These are phyloP conservation scores for Primulina eburnea DNA, from an alignment of 257 asterid species.

Conservation along the genomic window DNA sequence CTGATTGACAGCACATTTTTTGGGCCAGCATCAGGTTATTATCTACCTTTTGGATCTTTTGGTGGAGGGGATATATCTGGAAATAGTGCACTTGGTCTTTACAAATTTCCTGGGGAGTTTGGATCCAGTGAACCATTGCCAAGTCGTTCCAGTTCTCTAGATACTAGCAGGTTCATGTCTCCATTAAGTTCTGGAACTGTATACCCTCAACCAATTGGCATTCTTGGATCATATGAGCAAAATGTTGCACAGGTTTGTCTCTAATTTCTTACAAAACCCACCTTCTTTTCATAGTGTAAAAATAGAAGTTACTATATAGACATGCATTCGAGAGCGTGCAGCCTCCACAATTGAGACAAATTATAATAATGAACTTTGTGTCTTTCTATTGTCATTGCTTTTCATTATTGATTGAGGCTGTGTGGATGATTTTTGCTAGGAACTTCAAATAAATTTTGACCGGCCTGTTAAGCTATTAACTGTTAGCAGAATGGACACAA, in stretches of 20 bases:
- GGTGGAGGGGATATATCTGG: slow-evolving; percentile 84
- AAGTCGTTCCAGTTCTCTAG: slow-evolving; percentile 62
- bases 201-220: slow-evolving; percentile 81
- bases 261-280: slow-evolving; percentile 15
- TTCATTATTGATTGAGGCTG: slow-evolving; percentile 1
- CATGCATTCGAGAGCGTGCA: slow-evolving; percentile 19
- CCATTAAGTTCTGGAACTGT: slow-evolving; percentile 76
- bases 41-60: slow-evolving; percentile 82
- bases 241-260: slow-evolving; percentile 79
- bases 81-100: slow-evolving; percentile 66
- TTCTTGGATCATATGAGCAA: slow-evolving; percentile 93
- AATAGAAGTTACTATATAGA: neutral
- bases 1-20: slow-evolving; percentile 56
- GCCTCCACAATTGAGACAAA: slow-evolving; percentile 8
- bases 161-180: slow-evolving; percentile 71
- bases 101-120: slow-evolving; percentile 72
- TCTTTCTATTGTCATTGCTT: slow-evolving; percentile 8
- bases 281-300: neutral
- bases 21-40: slow-evolving; percentile 82
- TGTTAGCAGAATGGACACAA: slow-evolving; percentile 6
- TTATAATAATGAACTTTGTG: neutral
- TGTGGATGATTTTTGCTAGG: slow-evolving; percentile 18
- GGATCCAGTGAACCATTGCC: slow-evolving; percentile 68
- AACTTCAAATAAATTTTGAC: slow-evolving; percentile 7
- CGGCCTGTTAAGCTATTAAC: slow-evolving; percentile 12